Percentiles rank a stretch among this genome's conserved stretches.
These are phyloP conservation scores for Hepatocystis sp. DNA, from an alignment of 169 alveolate species.

Conservation along the genomic window DNA sequence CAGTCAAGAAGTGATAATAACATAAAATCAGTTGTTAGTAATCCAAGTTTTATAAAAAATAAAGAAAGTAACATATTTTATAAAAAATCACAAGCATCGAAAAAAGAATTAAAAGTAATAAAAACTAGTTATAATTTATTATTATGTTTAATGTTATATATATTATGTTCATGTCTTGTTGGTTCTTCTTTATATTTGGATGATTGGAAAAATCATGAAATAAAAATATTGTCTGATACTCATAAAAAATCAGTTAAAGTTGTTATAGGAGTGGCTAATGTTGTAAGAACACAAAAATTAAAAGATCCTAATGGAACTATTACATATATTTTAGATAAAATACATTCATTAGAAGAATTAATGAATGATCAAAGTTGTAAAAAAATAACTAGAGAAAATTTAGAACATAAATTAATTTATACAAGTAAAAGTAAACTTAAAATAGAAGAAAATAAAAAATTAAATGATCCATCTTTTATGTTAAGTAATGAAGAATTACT, in stretches of 20 bases:
- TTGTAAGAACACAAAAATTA: constrained; percentile 33
- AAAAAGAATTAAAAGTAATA: constrained; percentile 20
- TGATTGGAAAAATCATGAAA: constrained; percentile 64
- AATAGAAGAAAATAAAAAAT: background rate
- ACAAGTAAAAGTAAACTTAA: background rate
- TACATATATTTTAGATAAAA: constrained; percentile 31
- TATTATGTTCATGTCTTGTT: constrained; percentile 32
- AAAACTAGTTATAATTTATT: constrained; percentile 32
- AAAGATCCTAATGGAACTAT: constrained; percentile 38
- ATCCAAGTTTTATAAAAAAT: constrained; percentile 36
- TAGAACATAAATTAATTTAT: too few species aligned
- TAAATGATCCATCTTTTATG: background rate
- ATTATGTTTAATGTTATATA: constrained; percentile 47
- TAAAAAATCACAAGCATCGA: constrained; percentile 23
- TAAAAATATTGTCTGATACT: constrained; percentile 14
- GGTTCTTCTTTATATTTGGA: constrained; percentile 30
- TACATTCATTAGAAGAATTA: constrained; percentile 22
- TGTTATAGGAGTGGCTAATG: constrained; percentile 51
- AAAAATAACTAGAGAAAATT: background rate
- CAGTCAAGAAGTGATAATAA: constrained; percentile 35
- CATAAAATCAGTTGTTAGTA: constrained; percentile 51
- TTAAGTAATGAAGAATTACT: constrained; percentile 10
- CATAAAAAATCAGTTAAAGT: constrained; percentile 14
- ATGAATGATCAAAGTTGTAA: constrained; percentile 13
- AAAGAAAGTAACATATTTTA: constrained; percentile 16